Evolutionary conservation across 805 yeast species (phyloP).

Genomic region (Saccharomycopsis schoenii): DNA sequence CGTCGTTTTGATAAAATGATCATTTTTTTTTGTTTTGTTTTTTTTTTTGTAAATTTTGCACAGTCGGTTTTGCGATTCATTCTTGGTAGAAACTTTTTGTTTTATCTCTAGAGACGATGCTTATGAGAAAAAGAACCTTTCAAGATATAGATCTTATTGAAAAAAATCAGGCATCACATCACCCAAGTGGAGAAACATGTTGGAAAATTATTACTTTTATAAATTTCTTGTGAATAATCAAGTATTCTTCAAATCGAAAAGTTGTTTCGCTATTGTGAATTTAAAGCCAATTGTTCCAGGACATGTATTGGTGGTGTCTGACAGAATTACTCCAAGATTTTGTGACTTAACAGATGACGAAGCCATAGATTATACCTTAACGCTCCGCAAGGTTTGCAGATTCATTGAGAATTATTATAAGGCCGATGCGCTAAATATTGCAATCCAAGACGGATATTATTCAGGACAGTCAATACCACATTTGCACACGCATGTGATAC

Average conservation of each 20-base stretch:
- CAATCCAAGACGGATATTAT: constrained; percentile 93
- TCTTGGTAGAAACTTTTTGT: background rate
- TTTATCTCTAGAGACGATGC: no score
- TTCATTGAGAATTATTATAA: constrained; percentile 58
- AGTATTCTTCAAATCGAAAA: constrained; percentile 46
- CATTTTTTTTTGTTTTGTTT: background rate
- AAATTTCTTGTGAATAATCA: constrained; percentile 47
- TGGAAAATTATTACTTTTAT: constrained; percentile 31
- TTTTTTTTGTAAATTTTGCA: background rate
- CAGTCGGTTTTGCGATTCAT: background rate
- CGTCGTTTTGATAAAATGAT: no score
- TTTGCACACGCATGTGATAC: constrained; percentile 87
- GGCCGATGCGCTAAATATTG: constrained; percentile 79
- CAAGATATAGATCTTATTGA: no score
- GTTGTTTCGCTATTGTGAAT: constrained; percentile 81
- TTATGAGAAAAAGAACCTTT: no score
- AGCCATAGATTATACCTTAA: constrained; percentile 62
- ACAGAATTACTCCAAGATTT: constrained; percentile 55
- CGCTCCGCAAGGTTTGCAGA: constrained; percentile 60
- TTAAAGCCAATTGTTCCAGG: constrained; percentile 90
- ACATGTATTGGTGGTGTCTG: constrained; percentile 78
- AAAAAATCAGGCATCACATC: no score
- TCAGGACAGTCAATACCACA: constrained; percentile 97
- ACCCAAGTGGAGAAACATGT: background rate
- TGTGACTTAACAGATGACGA: constrained; percentile 67